These are phyloP conservation scores for Castanopsis chinensis DNA, from an alignment of 306 rosid genomes.

Conservation along the genomic window DNA sequence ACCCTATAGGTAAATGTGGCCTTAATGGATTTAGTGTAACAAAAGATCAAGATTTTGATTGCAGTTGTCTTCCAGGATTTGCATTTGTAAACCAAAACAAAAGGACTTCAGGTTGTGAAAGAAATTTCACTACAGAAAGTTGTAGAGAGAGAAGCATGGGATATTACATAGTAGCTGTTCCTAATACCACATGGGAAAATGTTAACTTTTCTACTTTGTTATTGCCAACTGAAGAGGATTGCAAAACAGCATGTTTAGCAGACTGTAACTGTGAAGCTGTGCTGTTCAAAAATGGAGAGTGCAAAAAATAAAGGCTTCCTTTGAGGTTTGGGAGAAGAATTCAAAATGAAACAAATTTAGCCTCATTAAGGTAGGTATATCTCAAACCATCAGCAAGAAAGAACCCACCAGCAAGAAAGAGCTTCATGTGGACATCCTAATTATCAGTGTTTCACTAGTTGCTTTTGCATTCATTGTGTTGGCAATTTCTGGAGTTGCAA, in stretches of 20 bases:
- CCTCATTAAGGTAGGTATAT: constrained; percentile 13
- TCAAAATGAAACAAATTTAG: background rate
- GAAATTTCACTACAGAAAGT: background rate
- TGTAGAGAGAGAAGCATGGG: background rate
- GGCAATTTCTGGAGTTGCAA: too few species aligned
- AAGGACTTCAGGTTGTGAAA: background rate
- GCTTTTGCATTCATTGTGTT: constrained; percentile 1
- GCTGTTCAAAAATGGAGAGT: background rate
- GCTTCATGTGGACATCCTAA: background rate
- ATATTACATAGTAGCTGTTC: background rate
- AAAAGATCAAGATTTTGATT: too few species aligned
- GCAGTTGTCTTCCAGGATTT: background rate
- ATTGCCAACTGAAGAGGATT: background rate
- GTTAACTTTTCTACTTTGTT: background rate
- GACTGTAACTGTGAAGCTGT: background rate
- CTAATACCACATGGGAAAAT: background rate
- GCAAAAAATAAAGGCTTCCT: constrained; percentile 30
- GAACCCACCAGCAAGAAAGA: background rate
- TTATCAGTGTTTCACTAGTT: background rate
- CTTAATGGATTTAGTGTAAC: too few species aligned
- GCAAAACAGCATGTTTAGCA: background rate
- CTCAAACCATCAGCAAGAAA: background rate
- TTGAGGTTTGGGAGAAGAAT: constrained; percentile 15
- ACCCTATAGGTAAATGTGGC: too few species aligned
- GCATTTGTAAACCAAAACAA: background rate